Percentiles rank a stretch among this genome's conserved stretches.
Evolutionary conservation across 371 early-diverging fungal genomes (phyloP).

Genomic region (Lichtheimia ornata): DNA sequence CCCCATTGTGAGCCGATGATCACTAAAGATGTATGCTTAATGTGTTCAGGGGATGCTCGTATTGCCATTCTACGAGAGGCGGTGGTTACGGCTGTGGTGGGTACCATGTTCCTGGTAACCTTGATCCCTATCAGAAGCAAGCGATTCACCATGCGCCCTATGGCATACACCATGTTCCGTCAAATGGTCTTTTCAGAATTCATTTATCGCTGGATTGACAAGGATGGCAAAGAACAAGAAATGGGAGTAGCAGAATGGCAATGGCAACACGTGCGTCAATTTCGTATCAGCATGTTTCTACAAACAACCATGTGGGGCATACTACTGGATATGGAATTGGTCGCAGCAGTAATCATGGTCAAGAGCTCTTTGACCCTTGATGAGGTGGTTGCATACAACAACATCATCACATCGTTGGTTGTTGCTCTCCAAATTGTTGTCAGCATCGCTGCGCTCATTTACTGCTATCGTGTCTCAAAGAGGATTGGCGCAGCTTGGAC

Average conservation of each 20-base stretch:
- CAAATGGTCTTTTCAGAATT: slow-evolving; percentile 29
- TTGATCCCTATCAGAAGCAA: slow-evolving; percentile 40
- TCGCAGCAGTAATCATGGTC: slow-evolving; percentile 36
- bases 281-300: slow-evolving; percentile 21
- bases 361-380: slow-evolving; percentile 14
- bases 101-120: slow-evolving; percentile 43
- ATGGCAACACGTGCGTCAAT: slow-evolving; percentile 21
- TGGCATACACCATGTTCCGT: slow-evolving; percentile 30
- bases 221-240: slow-evolving; percentile 18
- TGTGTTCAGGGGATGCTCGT: slow-evolving; percentile 37
- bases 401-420: not conserved
- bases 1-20: slow-evolving; percentile 19
- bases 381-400: not conserved
- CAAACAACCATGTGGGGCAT: slow-evolving; percentile 34
- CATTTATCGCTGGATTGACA: slow-evolving; percentile 26
- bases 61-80: slow-evolving; percentile 48
- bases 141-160: slow-evolving; percentile 32
- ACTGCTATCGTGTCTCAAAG: not conserved
- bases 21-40: not conserved
- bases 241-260: slow-evolving; percentile 26
- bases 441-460: not conserved
- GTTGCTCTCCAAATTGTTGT: not conserved
- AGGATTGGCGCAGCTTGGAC: not conserved
- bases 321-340: slow-evolving; percentile 35
- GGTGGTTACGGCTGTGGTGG: slow-evolving; percentile 36